A percentile compares a stretch with the other conserved stretches of the same genome.
Evolutionary conservation across 2,329 filamentous ascomycete genomes (phyloP).

Genomic region (Aspergillus texensis): DNA sequence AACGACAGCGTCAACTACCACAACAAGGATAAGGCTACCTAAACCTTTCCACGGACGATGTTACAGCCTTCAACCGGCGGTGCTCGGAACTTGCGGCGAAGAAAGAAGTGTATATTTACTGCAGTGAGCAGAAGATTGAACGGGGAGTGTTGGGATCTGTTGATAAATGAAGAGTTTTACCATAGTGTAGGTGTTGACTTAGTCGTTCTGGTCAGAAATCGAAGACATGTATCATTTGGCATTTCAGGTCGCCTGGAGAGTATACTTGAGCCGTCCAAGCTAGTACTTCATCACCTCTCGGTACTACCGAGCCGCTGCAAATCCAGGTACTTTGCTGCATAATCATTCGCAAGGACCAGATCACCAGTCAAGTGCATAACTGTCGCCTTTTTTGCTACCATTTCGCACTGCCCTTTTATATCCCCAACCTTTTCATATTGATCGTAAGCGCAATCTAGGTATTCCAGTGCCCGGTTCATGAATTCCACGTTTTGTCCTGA

Average conservation of each 20-base stretch:
- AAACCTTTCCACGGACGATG: conserved; percentile 20
- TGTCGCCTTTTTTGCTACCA: conserved; percentile 79
- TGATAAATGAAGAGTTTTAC: conserved; percentile 25
- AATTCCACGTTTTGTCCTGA: conserved; percentile 48
- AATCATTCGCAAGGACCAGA: conserved; percentile 64
- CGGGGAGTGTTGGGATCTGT: conserved; percentile 10
- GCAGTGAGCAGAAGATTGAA: conserved; percentile 19
- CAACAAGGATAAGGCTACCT: conserved; percentile 76
- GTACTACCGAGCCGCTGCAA: conserved; percentile 49
- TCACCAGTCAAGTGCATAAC: conserved; percentile 73
- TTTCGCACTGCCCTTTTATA: conserved; percentile 70
- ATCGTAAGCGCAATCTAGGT: conserved; percentile 64
- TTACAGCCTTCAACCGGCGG: conserved; percentile 8
- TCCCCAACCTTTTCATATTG: conserved; percentile 71
- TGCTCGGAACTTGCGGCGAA: not conserved
- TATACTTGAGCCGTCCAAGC: not conserved
- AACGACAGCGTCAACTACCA: conserved; percentile 95
- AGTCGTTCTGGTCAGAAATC: conserved; percentile 15
- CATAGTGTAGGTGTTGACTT: conserved; percentile 20
- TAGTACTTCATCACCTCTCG: not conserved
- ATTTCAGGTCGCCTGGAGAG: not conserved
- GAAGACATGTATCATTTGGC: conserved; percentile 1
- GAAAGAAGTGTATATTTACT: conserved; percentile 37
- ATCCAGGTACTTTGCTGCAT: conserved; percentile 66
- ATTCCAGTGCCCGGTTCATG: conserved; percentile 60